Evolutionary conservation across 805 yeast species (phyloP), one percentile per base, ranked within the genome.

Genomic region (Monosporozyma siamensis): DNA sequence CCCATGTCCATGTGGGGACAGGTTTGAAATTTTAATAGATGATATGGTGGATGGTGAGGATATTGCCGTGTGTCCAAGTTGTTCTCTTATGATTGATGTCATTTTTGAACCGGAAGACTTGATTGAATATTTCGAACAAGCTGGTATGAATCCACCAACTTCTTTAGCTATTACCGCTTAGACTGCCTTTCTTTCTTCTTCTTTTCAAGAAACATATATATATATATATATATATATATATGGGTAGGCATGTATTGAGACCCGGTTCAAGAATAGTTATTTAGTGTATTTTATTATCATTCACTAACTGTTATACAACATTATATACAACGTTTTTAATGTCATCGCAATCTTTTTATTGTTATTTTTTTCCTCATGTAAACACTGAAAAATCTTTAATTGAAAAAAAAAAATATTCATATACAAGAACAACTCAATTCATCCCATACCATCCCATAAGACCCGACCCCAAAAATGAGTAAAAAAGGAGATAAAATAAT

Each of bases 1-100:
- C 55, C 98, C 98, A 4, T 92, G 98, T 69, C 98, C 98, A 1
- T 92, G 98, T 64, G 98, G 98, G 8, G 98, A 92, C 63, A 72
- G 79, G 56, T 92, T 92, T 64, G 95, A 90, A 57, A 84, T 92
- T 22, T 70, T 77, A 24, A 69, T 88, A 40, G 92, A 82, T 53
- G 98, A 92, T 58, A 69, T 92, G 61, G 69, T 71, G 47, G 96
- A 88, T 52, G 98, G 97, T 7, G 94, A 86, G 53, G 88, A 87
- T 47, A 78, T 87, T 24, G 98, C 98, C 0, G 94, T 90, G 14
- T 92, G 98, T 63, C 98, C 98, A 23, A 82, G 94, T 43, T 92
- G 98, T 65, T 84, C 95, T 17, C 68, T 92, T 41, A 88, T 87
- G 94, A 88, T 88, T 30, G 81, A 83, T 59, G 94, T 92, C 25